Percentiles rank a stretch among this genome's conserved stretches.
phyloP scores from a whole-genome alignment of 1,284 basidiomycete species.

The Heterobasidion occidentale region DNA sequence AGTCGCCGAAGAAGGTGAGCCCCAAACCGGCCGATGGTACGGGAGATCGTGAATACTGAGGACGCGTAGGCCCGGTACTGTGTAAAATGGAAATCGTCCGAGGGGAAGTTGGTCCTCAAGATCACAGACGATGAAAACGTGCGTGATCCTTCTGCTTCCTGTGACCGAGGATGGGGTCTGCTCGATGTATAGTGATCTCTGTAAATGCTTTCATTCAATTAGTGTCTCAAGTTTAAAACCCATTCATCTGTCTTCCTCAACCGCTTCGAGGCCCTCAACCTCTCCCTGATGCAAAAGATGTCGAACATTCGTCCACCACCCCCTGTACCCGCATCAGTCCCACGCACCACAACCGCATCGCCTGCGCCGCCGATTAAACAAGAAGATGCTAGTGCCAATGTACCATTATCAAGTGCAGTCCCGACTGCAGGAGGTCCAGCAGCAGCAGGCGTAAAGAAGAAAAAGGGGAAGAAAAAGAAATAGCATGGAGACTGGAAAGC shows the following conservation, averaged over 20 bases:
- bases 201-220: slow-evolving; percentile 2
- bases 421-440: background rate
- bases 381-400: slow-evolving; percentile 13
- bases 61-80: slow-evolving; percentile 69
- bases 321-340: slow-evolving; percentile 10
- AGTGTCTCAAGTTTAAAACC: slow-evolving; percentile 95
- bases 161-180: background rate
- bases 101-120: slow-evolving; percentile 83
- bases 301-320: slow-evolving; percentile 43
- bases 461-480: slow-evolving; percentile 6
- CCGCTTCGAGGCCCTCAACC: slow-evolving; percentile 88
- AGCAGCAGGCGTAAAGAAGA: slow-evolving; percentile 10
- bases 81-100: slow-evolving; percentile 79
- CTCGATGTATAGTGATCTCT: background rate
- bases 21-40: background rate
- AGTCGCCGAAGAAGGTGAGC: slow-evolving; percentile 68
- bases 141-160: slow-evolving; percentile 23
- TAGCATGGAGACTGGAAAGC: background rate
- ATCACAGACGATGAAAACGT: slow-evolving; percentile 86
- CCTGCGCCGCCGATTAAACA: slow-evolving; percentile 10
- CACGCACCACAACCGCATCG: slow-evolving; percentile 10
- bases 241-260: slow-evolving; percentile 90
- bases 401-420: slow-evolving; percentile 7
- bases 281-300: slow-evolving; percentile 77
- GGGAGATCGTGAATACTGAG: slow-evolving; percentile 3